phyloP scores from a whole-genome alignment of 306 rosid genomes.

The Cucumis hystrix region DNA sequence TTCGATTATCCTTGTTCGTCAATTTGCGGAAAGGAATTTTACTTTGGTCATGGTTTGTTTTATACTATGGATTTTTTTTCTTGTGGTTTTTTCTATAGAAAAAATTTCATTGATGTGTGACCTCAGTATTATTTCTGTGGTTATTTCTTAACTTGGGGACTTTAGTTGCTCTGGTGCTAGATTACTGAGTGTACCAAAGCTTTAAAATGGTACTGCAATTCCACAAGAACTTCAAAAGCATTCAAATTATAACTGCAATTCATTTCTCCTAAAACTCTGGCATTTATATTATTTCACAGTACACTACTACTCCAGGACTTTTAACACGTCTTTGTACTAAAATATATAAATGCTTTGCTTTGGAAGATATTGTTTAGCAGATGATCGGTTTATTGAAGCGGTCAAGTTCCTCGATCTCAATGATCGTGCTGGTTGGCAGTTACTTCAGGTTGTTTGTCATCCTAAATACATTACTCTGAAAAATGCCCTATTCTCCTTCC shows the following conservation, averaged over 20 bases:
- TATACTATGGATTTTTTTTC: not conserved
- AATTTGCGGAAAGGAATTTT: not conserved
- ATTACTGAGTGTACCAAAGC: not conserved
- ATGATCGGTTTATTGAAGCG: slow-evolving; percentile 50
- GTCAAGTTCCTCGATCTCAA: slow-evolving; percentile 68
- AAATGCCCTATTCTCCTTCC: not conserved
- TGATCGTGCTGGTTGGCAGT: slow-evolving; percentile 90
- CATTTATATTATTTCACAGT: not conserved
- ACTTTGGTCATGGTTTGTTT: not conserved
- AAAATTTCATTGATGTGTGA: too few relatives aligned
- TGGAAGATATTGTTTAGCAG: slow-evolving; percentile 72
- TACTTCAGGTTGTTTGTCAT: slow-evolving; percentile 55
- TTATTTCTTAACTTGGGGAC: not conserved
- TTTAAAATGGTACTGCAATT: not conserved
- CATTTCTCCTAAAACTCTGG: not conserved
- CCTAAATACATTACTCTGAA: not conserved
- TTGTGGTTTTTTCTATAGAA: too few relatives aligned
- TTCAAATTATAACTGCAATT: not conserved
- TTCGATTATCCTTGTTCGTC: not conserved
- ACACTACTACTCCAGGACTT: not conserved
- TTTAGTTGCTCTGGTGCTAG: not conserved
- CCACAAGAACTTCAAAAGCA: not conserved
- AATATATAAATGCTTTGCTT: slow-evolving; percentile 1
- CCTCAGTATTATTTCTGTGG: too few relatives aligned
- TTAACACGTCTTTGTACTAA: not conserved